Evolutionary conservation across 331 rosid genomes (phyloP).

Genomic region (Acacia pycnantha): DNA sequence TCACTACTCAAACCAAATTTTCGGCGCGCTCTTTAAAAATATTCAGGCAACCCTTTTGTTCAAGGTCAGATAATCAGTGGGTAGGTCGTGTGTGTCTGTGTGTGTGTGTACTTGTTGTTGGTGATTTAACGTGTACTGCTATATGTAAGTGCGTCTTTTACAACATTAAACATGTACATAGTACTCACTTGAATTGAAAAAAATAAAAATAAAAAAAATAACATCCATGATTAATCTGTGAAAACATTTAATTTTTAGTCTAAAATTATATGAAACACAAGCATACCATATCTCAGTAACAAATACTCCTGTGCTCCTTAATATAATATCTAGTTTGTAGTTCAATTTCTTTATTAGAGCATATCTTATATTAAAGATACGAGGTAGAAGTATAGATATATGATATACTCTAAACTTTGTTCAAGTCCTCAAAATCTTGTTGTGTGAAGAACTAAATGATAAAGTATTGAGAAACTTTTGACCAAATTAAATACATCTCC

Average conservation of each 20-base stretch:
- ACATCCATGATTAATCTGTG: not conserved
- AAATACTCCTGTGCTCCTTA: too few species aligned
- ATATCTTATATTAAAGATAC: too few species aligned
- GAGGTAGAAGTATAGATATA: not conserved
- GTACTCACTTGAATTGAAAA: too few species aligned
- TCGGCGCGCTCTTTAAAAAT: not conserved
- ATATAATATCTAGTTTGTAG: too few species aligned
- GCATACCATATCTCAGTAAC: too few species aligned
- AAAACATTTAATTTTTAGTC: not conserved
- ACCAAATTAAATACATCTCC: not conserved
- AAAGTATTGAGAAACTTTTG: not conserved
- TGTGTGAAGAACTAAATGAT: not conserved
- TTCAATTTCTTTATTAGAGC: too few species aligned
- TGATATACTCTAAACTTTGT: not conserved
- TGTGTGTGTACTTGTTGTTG: not conserved
- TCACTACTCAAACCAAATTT: not conserved
- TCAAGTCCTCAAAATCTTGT: not conserved
- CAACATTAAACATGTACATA: not conserved
- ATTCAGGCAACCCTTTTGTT: not conserved
- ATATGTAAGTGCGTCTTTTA: not conserved
- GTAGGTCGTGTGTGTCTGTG: not conserved
- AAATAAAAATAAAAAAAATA: too few species aligned
- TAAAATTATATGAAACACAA: not conserved
- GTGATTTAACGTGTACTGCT: not conserved
- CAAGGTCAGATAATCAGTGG: not conserved